These are phyloP conservation scores for Pachyrhizus erosus DNA, from an alignment of 306 rosid species.

Conservation along the genomic window DNA sequence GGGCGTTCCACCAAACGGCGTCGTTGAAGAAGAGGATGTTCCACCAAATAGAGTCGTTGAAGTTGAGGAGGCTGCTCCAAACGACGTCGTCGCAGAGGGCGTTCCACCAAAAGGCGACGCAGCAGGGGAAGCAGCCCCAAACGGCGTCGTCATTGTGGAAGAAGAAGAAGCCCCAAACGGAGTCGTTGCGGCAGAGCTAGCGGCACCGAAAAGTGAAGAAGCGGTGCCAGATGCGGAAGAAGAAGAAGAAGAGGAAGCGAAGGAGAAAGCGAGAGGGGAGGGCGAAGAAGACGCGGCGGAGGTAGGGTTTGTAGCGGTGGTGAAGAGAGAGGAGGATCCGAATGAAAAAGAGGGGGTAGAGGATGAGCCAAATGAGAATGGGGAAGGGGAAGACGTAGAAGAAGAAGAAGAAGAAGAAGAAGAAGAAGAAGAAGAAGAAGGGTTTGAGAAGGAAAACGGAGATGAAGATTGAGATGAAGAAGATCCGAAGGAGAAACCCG, in stretches of 20 bases:
- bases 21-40: background rate
- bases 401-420: no score
- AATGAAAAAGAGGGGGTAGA: background rate
- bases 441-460: constrained; percentile 28
- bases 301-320: constrained; percentile 49
- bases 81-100: background rate
- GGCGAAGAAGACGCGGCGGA: constrained; percentile 51
- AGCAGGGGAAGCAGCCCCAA: constrained; percentile 16
- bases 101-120: constrained; percentile 5
- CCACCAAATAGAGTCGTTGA: background rate
- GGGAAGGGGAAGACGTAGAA: constrained; percentile 22
- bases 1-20: background rate
- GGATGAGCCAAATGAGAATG: constrained; percentile 2
- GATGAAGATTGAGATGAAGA: constrained; percentile 41
- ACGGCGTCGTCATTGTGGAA: background rate
- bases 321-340: constrained; percentile 20
- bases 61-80: background rate
- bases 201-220: constrained; percentile 27
- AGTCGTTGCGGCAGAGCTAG: constrained; percentile 23
- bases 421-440: constrained; percentile 42
- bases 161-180: constrained; percentile 8
- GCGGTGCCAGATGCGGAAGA: constrained; percentile 17
- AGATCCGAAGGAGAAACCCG: constrained; percentile 66
- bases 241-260: constrained; percentile 37
- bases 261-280: constrained; percentile 30